A percentile compares a stretch with the other conserved stretches of the same genome.
Conservation (phyloP, 2,329 filamentous ascomycete genomes). For the Emmonsiellopsis sp. region DNA sequence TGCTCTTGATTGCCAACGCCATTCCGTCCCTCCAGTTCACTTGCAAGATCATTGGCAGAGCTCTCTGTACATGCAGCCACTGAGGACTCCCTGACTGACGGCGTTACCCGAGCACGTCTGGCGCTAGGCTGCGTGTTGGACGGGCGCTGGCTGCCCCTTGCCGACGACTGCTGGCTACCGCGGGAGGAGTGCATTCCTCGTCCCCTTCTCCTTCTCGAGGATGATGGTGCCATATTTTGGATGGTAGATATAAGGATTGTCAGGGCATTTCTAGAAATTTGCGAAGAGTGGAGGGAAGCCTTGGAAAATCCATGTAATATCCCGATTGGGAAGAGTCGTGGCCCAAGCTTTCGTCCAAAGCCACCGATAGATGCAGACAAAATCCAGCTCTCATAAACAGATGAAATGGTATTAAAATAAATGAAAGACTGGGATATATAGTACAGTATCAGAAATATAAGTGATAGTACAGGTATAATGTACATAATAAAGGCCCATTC, state of each 20-base stretch:
- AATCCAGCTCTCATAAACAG: neutral
- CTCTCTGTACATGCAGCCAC: neutral
- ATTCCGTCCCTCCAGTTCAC: too few relatives aligned
- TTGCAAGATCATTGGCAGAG: neutral
- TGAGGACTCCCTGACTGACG: neutral
- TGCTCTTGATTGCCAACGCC: neutral
- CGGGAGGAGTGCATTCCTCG: neutral
- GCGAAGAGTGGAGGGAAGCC: neutral
- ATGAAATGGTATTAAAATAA: neutral
- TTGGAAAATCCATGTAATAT: neutral
- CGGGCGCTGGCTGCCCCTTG: neutral
- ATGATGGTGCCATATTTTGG: neutral
- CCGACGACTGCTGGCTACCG: neutral
- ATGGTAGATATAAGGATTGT: neutral
- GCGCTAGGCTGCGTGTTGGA: neutral
- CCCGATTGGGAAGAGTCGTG: neutral
- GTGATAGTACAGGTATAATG: neutral
- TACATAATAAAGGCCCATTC: neutral
- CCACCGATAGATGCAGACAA: neutral
- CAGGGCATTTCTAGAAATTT: neutral
- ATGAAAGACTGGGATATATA: neutral
- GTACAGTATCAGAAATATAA: neutral
- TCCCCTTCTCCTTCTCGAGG: neutral
- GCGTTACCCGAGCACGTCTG: neutral
- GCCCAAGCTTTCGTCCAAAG: too few relatives aligned